These are phyloP conservation scores for Bipolaris victoriae DNA, from an alignment of 2,329 filamentous ascomycete genomes.

Conservation along the genomic window DNA sequence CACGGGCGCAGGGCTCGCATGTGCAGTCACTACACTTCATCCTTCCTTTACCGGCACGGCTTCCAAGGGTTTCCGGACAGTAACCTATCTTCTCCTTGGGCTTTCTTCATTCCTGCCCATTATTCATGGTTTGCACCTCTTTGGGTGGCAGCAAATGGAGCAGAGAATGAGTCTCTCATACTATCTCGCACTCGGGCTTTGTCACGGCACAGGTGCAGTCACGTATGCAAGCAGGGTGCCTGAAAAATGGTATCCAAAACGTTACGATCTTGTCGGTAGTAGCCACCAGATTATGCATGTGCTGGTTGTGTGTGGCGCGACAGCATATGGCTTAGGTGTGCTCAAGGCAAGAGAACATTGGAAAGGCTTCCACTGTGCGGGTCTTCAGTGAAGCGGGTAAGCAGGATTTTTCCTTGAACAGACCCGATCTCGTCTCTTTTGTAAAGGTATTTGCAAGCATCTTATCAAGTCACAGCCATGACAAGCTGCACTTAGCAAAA, in stretches of 20 bases:
- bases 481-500: background rate
- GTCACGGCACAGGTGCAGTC: constrained; percentile 41
- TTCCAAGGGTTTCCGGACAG: constrained; percentile 50
- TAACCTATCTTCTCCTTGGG: constrained; percentile 52
- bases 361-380: background rate
- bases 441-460: background rate
- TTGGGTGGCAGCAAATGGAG: constrained; percentile 41
- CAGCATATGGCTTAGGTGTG: constrained; percentile 41
- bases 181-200: constrained; percentile 47
- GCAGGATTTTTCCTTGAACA: background rate
- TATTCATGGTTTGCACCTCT: constrained; percentile 44
- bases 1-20: constrained; percentile 28
- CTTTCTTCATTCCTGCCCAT: constrained; percentile 52
- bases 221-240: constrained; percentile 50
- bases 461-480: background rate
- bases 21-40: constrained; percentile 48
- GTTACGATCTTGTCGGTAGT: constrained; percentile 55
- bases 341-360: constrained; percentile 46
- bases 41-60: constrained; percentile 29
- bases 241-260: constrained; percentile 51
- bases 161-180: constrained; percentile 51
- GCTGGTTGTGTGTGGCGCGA: constrained; percentile 53
- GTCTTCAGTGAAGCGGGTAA: background rate
- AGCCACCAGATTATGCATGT: constrained; percentile 60
- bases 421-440: background rate